phyloP scores from a whole-genome alignment of 352 stramenopile species.

The Phytopythium oedochilum region DNA sequence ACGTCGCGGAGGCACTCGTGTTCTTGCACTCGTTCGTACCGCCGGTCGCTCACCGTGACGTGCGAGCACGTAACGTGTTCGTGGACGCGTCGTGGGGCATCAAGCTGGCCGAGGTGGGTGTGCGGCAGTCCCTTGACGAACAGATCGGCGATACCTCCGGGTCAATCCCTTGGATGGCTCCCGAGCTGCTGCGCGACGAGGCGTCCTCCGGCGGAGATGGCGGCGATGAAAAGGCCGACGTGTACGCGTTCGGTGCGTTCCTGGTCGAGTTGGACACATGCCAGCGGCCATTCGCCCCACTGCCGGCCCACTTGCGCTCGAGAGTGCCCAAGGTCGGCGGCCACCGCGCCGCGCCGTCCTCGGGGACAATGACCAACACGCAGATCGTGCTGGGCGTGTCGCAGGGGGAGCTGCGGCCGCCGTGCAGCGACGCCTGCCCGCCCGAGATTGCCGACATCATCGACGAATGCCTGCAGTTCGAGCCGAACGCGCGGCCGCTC shows the following conservation, averaged over 20 bases:
- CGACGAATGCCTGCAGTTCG: conserved; percentile 34
- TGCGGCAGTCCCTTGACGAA: conserved; percentile 7
- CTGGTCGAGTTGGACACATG: conserved; percentile 30
- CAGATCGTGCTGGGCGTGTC: conserved; percentile 6
- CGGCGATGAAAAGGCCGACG: conserved; percentile 21
- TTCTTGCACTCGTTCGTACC: conserved; percentile 25
- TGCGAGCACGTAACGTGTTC: conserved; percentile 12
- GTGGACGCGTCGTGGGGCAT: conserved; percentile 11
- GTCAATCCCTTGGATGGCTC: conserved; percentile 34
- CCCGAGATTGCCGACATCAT: conserved; percentile 46
- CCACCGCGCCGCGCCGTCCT: background rate
- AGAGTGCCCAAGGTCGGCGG: background rate
- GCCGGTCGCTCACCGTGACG: conserved; percentile 9
- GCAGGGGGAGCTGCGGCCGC: conserved; percentile 15
- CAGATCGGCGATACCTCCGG: conserved; percentile 25
- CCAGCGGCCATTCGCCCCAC: conserved; percentile 7
- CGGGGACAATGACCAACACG: background rate
- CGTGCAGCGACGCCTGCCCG: conserved; percentile 47
- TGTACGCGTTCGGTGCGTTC: conserved; percentile 37
- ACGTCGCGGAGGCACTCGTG: conserved; percentile 34
- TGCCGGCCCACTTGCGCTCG: background rate
- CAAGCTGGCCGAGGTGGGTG: conserved; percentile 6
- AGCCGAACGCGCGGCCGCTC: conserved; percentile 47
- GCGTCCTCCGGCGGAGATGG: background rate
- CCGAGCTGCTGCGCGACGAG: conserved; percentile 23